Evolutionary conservation across 2,329 filamentous ascomycete species (phyloP).

Genomic region (Hypoxylon sp.): DNA sequence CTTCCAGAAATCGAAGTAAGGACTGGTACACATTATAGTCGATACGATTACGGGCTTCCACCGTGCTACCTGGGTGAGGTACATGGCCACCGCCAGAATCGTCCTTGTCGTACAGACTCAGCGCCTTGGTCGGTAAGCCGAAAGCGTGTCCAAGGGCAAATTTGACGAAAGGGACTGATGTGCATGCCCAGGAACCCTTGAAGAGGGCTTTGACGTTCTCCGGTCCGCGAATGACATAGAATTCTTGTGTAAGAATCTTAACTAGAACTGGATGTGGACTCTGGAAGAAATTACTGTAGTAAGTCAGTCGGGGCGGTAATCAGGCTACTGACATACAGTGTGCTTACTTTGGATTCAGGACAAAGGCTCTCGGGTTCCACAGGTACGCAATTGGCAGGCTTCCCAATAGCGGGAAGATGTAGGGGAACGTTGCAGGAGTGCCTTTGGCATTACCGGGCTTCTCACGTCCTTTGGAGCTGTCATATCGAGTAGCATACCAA

Average conservation of each 20-base stretch:
- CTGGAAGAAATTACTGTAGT: constrained; percentile 49
- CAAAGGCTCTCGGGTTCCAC: constrained; percentile 45
- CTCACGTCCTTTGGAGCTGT: constrained; percentile 11
- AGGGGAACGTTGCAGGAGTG: constrained; percentile 45
- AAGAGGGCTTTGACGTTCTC: constrained; percentile 51
- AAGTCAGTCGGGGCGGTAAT: constrained; percentile 19
- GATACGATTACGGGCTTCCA: constrained; percentile 46
- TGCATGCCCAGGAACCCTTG: constrained; percentile 46
- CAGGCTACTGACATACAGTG: background rate
- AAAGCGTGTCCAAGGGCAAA: constrained; percentile 53
- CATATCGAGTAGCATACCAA: constrained; percentile 31
- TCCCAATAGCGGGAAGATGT: constrained; percentile 47
- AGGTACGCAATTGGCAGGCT: constrained; percentile 48
- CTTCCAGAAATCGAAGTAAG: constrained; percentile 46
- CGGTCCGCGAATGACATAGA: constrained; percentile 46
- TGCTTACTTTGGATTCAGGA: constrained; percentile 45
- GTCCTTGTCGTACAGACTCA: constrained; percentile 50
- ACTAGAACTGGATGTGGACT: constrained; percentile 42
- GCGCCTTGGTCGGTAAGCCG: constrained; percentile 48
- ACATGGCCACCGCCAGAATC: constrained; percentile 48
- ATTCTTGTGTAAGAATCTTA: constrained; percentile 48
- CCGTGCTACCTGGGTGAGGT: constrained; percentile 40
- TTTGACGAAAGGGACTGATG: constrained; percentile 51
- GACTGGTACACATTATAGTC: constrained; percentile 48
- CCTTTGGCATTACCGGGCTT: constrained; percentile 31